These are phyloP conservation scores for Dryas alaskensis DNA, from an alignment of 306 rosid genomes.

Conservation along the genomic window DNA sequence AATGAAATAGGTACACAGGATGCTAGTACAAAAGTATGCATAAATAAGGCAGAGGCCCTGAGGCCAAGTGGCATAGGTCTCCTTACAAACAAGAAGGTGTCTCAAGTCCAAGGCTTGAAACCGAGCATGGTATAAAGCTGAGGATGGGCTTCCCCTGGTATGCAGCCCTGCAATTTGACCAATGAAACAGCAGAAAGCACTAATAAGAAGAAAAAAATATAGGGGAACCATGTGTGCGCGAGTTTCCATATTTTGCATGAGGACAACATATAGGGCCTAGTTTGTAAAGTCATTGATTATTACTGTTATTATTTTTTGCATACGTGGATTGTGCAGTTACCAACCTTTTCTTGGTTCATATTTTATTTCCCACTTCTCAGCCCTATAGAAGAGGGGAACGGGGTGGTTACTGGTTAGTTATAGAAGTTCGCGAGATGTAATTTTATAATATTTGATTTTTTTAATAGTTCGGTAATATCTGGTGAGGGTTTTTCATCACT, in stretches of 20 bases:
- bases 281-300: not conserved
- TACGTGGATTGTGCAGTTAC: not conserved
- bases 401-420: not conserved
- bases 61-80: not conserved
- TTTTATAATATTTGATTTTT: not conserved
- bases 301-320: not conserved
- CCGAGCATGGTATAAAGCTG: not conserved
- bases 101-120: not conserved
- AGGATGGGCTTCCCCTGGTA: not conserved
- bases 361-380: not conserved
- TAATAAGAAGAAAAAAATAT: not conserved
- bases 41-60: not conserved
- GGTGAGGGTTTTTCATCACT: conserved; percentile 17
- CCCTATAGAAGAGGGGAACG: not conserved
- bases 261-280: not conserved
- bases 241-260: not conserved
- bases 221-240: not conserved
- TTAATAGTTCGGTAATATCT: conserved; percentile 11
- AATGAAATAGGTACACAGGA: no score
- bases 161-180: not conserved
- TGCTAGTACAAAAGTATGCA: not conserved
- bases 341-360: not conserved
- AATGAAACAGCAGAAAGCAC: no score
- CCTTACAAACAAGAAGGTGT: not conserved
- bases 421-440: not conserved